A percentile compares a stretch with the other conserved stretches of the same genome.
Evolutionary conservation across 2,329 filamentous ascomycete genomes (phyloP).

Genomic region (Colletotrichum lindemuthianum): DNA sequence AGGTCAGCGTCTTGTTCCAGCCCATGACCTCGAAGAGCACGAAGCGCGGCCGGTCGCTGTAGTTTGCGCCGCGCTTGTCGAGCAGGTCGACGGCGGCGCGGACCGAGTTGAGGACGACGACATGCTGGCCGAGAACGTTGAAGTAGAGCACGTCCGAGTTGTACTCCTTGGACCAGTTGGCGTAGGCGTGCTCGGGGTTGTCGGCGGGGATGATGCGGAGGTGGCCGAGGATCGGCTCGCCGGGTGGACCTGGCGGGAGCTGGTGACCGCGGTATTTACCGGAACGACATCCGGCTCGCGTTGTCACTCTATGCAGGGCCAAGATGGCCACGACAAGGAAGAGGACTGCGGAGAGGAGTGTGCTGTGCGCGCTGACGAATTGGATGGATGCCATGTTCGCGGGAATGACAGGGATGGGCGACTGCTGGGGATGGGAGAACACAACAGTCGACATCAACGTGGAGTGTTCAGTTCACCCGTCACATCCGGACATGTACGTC

Average conservation of each 20-base stretch:
- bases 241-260: slow-evolving; percentile 47
- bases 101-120: slow-evolving; percentile 55
- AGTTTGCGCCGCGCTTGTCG: slow-evolving; percentile 56
- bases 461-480: too few relatives aligned
- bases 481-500: too few relatives aligned
- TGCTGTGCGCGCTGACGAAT: slow-evolving; percentile 9
- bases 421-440: too few relatives aligned
- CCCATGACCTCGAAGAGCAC: slow-evolving; percentile 54
- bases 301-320: not conserved
- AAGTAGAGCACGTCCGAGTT: slow-evolving; percentile 49
- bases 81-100: slow-evolving; percentile 54
- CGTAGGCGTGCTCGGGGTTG: slow-evolving; percentile 45
- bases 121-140: slow-evolving; percentile 44
- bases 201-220: slow-evolving; percentile 52
- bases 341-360: slow-evolving; percentile 14
- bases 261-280: slow-evolving; percentile 27
- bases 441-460: too few relatives aligned
- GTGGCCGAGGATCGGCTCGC: slow-evolving; percentile 55
- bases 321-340: slow-evolving; percentile 10
- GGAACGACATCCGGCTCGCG: not conserved
- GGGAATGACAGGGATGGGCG: too few relatives aligned
- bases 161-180: slow-evolving; percentile 58
- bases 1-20: slow-evolving; percentile 57
- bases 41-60: slow-evolving; percentile 55
- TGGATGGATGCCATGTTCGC: slow-evolving; percentile 1